Base-by-base conservation (phyloP, 1,284 basidiomycete genomes). In the Lentinula novae-zelandiae region DNA sequence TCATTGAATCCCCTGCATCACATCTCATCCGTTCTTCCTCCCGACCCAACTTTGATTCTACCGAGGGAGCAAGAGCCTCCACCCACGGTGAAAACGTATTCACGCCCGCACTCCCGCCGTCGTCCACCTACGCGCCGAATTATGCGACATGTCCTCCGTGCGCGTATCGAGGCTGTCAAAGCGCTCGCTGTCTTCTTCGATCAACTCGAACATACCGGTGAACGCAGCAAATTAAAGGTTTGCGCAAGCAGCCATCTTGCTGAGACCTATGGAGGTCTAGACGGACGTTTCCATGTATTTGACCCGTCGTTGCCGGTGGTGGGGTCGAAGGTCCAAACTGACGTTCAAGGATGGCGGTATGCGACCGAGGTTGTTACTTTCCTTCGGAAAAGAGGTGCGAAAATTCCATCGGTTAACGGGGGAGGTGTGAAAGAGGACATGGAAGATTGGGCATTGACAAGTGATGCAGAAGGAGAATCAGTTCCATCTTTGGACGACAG, bases 111-210 rank as follows among this genome's bases (percentile, higher is more conserved):
- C 12, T 53, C 51, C 8, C 31, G 51, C 12, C 34, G 51, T 38
- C 51, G 81, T 20, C 86, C 92, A 1, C 87, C 92, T 1, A 89
- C 92, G 5, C 85, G 92, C 46, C 81, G 86, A 51, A 85, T 96
- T 61, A 87, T 96, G 67, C 87, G 90, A 20, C 92, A 96, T 73
- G 90, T 96, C 54, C 78, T 96, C 54, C 83, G 91, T 27, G 87
- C 89, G 22, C 87, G 93, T 15, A 82, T 87, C 3, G 86, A 92
- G 69, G 93, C 93, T 13, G 82, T 87, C 27, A 85, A 85, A 61
- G 85, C 87, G 3, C 82, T 96, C 13, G 85, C 87, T 5, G 72
- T 75, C 51, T 87, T 92, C 68, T 83, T 95, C 60, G 80, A 84
- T 51, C 82, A 88, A 62, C 76, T 96, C 36, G 85, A 89, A 63